Conservation (phyloP, 2,329 filamentous ascomycete species). For the Fusarium virguliforme region DNA sequence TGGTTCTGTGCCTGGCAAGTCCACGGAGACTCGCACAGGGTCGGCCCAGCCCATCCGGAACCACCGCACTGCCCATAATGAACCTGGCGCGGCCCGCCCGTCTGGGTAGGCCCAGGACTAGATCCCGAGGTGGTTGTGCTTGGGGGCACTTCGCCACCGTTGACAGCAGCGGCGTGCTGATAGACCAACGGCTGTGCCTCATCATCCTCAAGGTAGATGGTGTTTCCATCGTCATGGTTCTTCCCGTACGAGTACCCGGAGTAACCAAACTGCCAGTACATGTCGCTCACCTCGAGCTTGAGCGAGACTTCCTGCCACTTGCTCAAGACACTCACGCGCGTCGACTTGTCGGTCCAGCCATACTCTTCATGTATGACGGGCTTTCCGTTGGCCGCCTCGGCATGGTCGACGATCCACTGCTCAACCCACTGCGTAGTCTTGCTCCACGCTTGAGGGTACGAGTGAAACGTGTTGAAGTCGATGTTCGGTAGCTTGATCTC, state of each 20-base stretch:
- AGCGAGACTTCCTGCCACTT: constrained; percentile 67
- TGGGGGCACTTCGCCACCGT: constrained; percentile 39
- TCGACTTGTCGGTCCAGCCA: constrained; percentile 61
- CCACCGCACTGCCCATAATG: constrained; percentile 39
- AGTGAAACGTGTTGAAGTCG: constrained; percentile 71
- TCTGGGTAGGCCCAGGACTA: constrained; percentile 23
- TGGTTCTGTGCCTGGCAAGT: constrained; percentile 39
- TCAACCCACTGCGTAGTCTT: constrained; percentile 68
- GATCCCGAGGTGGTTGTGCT: constrained; percentile 13
- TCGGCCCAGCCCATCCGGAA: constrained; percentile 34
- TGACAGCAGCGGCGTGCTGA: constrained; percentile 61
- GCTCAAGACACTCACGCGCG: constrained; percentile 62
- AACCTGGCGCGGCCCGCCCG: constrained; percentile 23
- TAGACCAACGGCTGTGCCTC: constrained; percentile 64
- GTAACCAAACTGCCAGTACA: constrained; percentile 72
- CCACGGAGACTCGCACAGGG: constrained; percentile 23
- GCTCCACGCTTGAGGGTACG: constrained; percentile 70
- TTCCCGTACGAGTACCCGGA: constrained; percentile 67
- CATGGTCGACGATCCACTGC: constrained; percentile 71
- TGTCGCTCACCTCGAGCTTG: constrained; percentile 65
- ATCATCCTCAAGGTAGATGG: constrained; percentile 68
- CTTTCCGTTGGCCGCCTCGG: constrained; percentile 63
- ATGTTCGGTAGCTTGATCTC: constrained; percentile 63
- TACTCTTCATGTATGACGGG: constrained; percentile 63
- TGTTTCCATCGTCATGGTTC: constrained; percentile 72